Percentiles rank a stretch among this genome's conserved stretches.
Evolutionary conservation across 148 eudicot genomes (phyloP).

Genomic region (Dysphania ambrosioides): DNA sequence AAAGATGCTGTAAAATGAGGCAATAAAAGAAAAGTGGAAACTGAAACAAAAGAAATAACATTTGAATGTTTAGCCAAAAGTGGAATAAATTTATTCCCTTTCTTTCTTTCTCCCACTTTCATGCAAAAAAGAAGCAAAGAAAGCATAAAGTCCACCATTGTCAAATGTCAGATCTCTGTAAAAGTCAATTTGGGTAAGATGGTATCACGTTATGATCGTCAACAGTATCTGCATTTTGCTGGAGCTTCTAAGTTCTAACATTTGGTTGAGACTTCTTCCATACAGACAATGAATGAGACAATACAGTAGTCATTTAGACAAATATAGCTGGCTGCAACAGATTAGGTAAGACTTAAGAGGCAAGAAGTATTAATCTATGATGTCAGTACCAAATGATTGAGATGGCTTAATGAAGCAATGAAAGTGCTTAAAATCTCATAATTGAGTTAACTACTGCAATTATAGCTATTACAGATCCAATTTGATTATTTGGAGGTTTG

Average conservation of each 20-base stretch:
- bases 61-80: slow-evolving; percentile 1
- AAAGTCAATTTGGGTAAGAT: slow-evolving; percentile 10
- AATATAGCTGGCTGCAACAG: neutral
- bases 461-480: no score
- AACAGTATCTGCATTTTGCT: slow-evolving; percentile 4
- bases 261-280: neutral
- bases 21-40: slow-evolving; percentile 3
- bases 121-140: slow-evolving; percentile 14
- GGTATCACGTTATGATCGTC: slow-evolving; percentile 11
- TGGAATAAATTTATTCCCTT: neutral
- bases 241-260: neutral
- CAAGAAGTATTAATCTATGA: neutral
- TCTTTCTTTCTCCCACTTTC: neutral
- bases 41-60: neutral
- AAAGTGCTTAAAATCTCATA: neutral
- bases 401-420: neutral
- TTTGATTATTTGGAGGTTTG: no score
- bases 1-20: no score
- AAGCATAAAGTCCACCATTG: neutral
- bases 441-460: no score
- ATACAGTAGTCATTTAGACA: neutral
- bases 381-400: neutral
- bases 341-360: neutral
- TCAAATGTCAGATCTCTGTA: slow-evolving; percentile 4
- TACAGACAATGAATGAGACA: no score